Conservation (phyloP, 202 grass and related monocot species). For the Elaeis oleifera region DNA sequence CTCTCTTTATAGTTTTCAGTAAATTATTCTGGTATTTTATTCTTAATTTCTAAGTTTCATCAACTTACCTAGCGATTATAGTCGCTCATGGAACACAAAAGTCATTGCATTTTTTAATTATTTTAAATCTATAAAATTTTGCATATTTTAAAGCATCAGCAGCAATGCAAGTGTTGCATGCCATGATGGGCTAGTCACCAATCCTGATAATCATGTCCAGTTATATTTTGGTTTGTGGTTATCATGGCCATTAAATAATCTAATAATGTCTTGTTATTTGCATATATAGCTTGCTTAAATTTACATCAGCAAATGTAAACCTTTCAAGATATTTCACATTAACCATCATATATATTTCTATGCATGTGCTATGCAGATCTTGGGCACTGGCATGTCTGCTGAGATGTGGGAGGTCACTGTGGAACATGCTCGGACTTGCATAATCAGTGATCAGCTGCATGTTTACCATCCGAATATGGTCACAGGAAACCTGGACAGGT, state of each 20-base stretch:
- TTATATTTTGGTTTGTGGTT: too few relatives aligned
- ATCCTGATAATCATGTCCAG: too few relatives aligned
- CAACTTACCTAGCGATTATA: background rate
- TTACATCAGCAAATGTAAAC: too few relatives aligned
- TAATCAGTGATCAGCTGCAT: constrained; percentile 53
- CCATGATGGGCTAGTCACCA: too few relatives aligned
- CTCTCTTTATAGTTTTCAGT: constrained; percentile 5
- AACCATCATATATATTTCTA: constrained; percentile 1
- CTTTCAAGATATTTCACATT: background rate
- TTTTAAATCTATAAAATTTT: too few relatives aligned
- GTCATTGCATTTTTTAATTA: too few relatives aligned
- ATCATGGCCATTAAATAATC: too few relatives aligned
- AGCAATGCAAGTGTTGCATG: too few relatives aligned
- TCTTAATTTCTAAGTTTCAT: background rate
- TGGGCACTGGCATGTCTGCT: constrained; percentile 77
- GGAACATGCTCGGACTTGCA: constrained; percentile 69
- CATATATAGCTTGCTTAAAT: too few relatives aligned
- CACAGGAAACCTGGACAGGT: constrained; percentile 49
- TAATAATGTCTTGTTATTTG: too few relatives aligned
- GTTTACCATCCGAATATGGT: constrained; percentile 46
- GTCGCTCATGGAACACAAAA: too few relatives aligned
- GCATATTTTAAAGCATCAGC: too few relatives aligned
- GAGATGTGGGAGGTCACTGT: constrained; percentile 81
- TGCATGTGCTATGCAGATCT: constrained; percentile 54
- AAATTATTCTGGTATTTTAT: background rate